Base-by-base conservation (phyloP, 371 early-diverging fungal species). In the Blyttiomyces sp. region DNA sequence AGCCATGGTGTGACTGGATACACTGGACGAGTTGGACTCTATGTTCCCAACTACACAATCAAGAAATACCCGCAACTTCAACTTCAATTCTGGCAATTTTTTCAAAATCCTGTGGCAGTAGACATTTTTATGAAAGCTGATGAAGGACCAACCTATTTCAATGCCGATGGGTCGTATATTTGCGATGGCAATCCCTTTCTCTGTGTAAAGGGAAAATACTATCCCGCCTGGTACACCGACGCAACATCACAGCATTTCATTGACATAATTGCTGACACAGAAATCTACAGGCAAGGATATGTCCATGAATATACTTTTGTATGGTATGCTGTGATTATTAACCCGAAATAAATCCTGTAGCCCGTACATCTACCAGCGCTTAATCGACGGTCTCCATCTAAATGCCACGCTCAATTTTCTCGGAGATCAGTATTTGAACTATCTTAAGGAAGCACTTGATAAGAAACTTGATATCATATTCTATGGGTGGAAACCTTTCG, bases 351-450 rank as follows among this genome's bases (percentile, higher is more conserved):
- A 11, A 11, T 9, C 19, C 7, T 43, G 32, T 27, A 51, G 61
- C 11, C 53, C 55, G 4, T 49, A 33, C 31, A 24, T 36, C 27
- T 66, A 21, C 45, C 23, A 66, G 23, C 34, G 66, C 11, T 3
- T 61, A 1, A 61, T 61, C 26, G 66, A 66, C 27, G 54, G 66
- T 2, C 32, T 66, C 6, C 23, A 57, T 26, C 45, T 66, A 32
- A 66, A 57, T 23, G 57, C 46, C 2, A 57, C 61, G 21, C 42
- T 66, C 5, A 27, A 52, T 6, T 66, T 50, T 45, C 42, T 66
- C 43, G 66, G 61, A 17, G 24, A 50, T 19, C 3, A 9, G 23
- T n/a, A 2, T 21, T 9, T 36, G 50, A 13, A 30, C 33, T 31
- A 42, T 19, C 5, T 28, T 60, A 27, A 43, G 9, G n/a, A 4